Conservation (phyloP, 345 rosid genomes). For the Pistacia integerrima region DNA sequence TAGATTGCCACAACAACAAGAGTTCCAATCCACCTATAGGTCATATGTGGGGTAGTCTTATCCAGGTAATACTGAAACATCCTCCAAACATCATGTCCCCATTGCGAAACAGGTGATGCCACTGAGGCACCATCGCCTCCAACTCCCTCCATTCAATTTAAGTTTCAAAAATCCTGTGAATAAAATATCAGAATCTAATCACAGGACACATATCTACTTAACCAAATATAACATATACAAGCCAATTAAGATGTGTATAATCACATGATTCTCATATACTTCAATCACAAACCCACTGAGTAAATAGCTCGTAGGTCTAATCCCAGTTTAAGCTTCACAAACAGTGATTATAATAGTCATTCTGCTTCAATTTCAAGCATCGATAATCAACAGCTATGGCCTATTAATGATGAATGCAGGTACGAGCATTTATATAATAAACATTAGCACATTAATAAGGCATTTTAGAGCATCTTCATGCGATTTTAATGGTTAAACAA, state of each 20-base stretch:
- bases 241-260: too few relatives aligned
- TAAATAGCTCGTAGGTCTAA: not conserved
- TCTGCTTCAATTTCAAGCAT: too few relatives aligned
- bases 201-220: constrained; percentile 5
- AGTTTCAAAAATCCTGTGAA: constrained; percentile 36
- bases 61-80: constrained; percentile 84
- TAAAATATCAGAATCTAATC: constrained; percentile 16
- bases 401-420: not conserved
- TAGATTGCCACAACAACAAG: constrained; percentile 49
- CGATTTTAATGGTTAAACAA: not conserved
- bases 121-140: constrained; percentile 62
- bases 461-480: too few relatives aligned
- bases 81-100: constrained; percentile 79
- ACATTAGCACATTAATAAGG: too few relatives aligned
- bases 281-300: not conserved
- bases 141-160: constrained; percentile 64
- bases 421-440: not conserved
- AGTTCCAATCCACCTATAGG: constrained; percentile 89
- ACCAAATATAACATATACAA: not conserved
- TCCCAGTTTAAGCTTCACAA: not conserved
- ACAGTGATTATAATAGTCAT: not conserved
- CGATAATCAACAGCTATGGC: too few relatives aligned
- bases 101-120: constrained; percentile 65
- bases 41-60: constrained; percentile 78
- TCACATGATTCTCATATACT: not conserved